Percentiles rank a stretch among this genome's conserved stretches.
Conservation (phyloP, 169 alveolate genomes). For the Plasmodium ovale region DNA sequence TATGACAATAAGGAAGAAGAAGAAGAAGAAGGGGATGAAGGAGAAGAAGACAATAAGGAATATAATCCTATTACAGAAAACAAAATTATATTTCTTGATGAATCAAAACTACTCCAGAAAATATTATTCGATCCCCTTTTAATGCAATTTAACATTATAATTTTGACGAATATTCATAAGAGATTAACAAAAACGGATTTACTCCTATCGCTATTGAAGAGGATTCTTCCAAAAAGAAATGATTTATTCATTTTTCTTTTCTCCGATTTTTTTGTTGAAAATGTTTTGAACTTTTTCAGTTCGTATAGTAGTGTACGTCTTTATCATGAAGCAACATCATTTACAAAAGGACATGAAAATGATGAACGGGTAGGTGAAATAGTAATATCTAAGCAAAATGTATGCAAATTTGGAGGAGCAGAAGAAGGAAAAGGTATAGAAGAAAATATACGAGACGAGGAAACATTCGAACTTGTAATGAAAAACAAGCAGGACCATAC, state of each 20-base stretch:
- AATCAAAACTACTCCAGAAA: slow-evolving; percentile 38
- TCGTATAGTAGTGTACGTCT: slow-evolving; percentile 13
- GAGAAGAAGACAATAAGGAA: too few relatives aligned
- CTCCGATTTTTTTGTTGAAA: slow-evolving; percentile 54
- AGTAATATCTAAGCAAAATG: background rate
- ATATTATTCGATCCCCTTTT: slow-evolving; percentile 82
- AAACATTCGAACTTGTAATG: background rate
- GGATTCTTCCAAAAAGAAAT: slow-evolving; percentile 51
- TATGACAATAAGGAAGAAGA: slow-evolving; percentile 12
- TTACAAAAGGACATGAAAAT: background rate
- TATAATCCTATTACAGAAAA: background rate
- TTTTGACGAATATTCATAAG: slow-evolving; percentile 78
- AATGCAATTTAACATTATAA: slow-evolving; percentile 81
- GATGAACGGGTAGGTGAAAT: background rate
- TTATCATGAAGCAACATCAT: background rate
- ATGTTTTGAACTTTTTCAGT: slow-evolving; percentile 49
- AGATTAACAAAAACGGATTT: slow-evolving; percentile 78
- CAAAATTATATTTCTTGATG: slow-evolving; percentile 39
- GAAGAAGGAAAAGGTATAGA: background rate
- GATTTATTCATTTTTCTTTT: slow-evolving; percentile 49
- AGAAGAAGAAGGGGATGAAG: background rate
- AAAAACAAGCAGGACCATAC: background rate
- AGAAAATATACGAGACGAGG: background rate
- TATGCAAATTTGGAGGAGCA: background rate
- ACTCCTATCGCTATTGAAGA: slow-evolving; percentile 76